Evolutionary conservation across 1,284 basidiomycete species (phyloP).

Genomic region (Fomitopsis pinicola): DNA sequence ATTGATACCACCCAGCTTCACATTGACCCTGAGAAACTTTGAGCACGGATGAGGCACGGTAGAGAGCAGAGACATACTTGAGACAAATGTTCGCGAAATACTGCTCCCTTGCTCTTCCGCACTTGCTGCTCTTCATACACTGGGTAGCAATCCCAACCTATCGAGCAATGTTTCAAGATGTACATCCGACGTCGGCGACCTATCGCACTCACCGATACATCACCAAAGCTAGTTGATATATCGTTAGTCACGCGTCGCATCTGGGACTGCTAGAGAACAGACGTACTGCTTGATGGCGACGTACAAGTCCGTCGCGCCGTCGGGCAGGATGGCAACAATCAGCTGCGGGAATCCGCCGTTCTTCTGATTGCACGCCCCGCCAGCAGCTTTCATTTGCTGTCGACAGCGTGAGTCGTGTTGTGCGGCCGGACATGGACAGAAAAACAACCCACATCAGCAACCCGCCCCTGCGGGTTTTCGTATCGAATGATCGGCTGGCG

Average conservation of each 20-base stretch:
- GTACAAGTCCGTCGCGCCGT: conserved; percentile 72
- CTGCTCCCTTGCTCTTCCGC: conserved; percentile 58
- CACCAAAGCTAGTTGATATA: conserved; percentile 53
- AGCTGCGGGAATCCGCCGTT: conserved; percentile 42
- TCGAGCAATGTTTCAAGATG: neutral
- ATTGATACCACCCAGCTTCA: conserved; percentile 80
- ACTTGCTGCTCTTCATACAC: conserved; percentile 65
- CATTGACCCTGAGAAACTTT: conserved; percentile 55
- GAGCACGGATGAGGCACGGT: neutral
- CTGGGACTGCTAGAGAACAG: neutral
- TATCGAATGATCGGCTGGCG: conserved; percentile 41
- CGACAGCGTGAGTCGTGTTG: neutral
- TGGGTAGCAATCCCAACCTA: conserved; percentile 71
- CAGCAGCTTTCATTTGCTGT: conserved; percentile 46
- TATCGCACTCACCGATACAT: conserved; percentile 44
- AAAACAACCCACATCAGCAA: conserved; percentile 36
- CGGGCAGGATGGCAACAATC: conserved; percentile 66
- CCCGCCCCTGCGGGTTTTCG: conserved; percentile 49
- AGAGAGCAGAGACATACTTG: conserved; percentile 44
- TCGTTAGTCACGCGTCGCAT: too few relatives aligned
- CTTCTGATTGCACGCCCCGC: conserved; percentile 37
- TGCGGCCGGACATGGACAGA: neutral
- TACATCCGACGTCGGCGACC: neutral
- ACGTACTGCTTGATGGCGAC: conserved; percentile 71
- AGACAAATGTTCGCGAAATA: conserved; percentile 76